phyloP scores from a whole-genome alignment of 2,329 filamentous ascomycete species.

The Venturia effusa region DNA sequence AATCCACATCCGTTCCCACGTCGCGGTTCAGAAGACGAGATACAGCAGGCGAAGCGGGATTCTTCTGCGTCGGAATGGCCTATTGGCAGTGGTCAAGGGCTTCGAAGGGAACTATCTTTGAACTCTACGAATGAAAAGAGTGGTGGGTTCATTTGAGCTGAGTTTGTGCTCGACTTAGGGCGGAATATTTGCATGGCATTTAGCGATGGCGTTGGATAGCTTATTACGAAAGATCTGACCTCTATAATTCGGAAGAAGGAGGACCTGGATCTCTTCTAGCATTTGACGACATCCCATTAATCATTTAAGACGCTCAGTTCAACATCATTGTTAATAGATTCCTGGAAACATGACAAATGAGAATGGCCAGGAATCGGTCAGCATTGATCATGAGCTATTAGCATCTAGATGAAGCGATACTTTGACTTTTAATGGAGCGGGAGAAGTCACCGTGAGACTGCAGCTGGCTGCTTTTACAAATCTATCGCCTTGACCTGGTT shows the following conservation, averaged over 20 bases:
- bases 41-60: neutral
- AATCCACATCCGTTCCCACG: conserved; percentile 12
- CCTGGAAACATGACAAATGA: too few relatives aligned
- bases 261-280: too few relatives aligned
- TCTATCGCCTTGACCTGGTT: neutral
- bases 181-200: conserved; percentile 24
- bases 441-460: too few relatives aligned
- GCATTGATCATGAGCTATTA: too few relatives aligned
- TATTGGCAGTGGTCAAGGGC: neutral
- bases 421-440: too few relatives aligned
- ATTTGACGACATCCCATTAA: too few relatives aligned
- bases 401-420: too few relatives aligned
- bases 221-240: conserved; percentile 4
- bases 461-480: neutral
- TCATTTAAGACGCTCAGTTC: too few relatives aligned
- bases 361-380: too few relatives aligned
- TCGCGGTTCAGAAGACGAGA: conserved; percentile 7
- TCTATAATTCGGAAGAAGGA: neutral
- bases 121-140: conserved; percentile 9
- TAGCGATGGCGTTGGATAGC: conserved; percentile 18
- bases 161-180: conserved; percentile 15
- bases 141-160: conserved; percentile 9
- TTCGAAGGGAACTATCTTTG: neutral
- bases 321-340: too few relatives aligned
- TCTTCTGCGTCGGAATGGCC: neutral